phyloP scores from a whole-genome alignment of 2,329 filamentous ascomycete genomes.

The Sporothrix pallida region DNA sequence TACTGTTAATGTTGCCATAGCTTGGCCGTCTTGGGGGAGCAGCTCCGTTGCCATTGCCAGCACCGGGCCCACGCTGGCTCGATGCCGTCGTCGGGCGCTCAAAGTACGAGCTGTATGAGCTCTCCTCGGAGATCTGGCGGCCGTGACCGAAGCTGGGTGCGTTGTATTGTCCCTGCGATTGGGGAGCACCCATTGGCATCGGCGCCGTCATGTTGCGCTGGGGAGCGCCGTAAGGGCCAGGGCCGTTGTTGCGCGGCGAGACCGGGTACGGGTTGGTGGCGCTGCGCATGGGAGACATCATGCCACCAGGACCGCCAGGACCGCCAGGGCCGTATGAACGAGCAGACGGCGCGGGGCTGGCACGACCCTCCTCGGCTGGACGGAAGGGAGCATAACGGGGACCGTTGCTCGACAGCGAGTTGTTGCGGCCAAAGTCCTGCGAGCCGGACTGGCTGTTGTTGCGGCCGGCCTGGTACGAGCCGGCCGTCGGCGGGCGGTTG shows the following conservation, averaged over 20 bases:
- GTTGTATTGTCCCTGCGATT: neutral
- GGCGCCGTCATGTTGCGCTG: slow-evolving; percentile 48
- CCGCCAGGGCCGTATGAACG: slow-evolving; percentile 36
- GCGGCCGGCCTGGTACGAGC: neutral
- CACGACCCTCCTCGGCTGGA: slow-evolving; percentile 33
- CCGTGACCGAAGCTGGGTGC: slow-evolving; percentile 23
- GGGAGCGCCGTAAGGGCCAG: slow-evolving; percentile 39
- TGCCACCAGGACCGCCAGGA: neutral
- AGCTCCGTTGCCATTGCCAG: neutral
- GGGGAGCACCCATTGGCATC: slow-evolving; percentile 35
- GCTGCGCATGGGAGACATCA: slow-evolving; percentile 40
- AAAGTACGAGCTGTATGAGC: slow-evolving; percentile 37
- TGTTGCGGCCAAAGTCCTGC: slow-evolving; percentile 14
- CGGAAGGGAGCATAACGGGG: slow-evolving; percentile 30
- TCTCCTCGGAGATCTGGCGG: slow-evolving; percentile 36
- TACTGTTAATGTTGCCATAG: slow-evolving; percentile 30
- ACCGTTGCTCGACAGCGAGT: slow-evolving; percentile 31
- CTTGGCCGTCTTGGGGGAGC: slow-evolving; percentile 15
- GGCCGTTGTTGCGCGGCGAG: slow-evolving; percentile 8
- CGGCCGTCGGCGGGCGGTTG: neutral
- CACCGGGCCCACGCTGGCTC: slow-evolving; percentile 29
- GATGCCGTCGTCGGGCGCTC: slow-evolving; percentile 29
- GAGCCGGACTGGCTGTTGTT: slow-evolving; percentile 14
- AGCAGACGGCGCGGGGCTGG: slow-evolving; percentile 44
- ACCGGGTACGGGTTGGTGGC: slow-evolving; percentile 41